These are phyloP conservation scores for Rosa lucieae DNA, from an alignment of 306 rosid species.

Conservation along the genomic window DNA sequence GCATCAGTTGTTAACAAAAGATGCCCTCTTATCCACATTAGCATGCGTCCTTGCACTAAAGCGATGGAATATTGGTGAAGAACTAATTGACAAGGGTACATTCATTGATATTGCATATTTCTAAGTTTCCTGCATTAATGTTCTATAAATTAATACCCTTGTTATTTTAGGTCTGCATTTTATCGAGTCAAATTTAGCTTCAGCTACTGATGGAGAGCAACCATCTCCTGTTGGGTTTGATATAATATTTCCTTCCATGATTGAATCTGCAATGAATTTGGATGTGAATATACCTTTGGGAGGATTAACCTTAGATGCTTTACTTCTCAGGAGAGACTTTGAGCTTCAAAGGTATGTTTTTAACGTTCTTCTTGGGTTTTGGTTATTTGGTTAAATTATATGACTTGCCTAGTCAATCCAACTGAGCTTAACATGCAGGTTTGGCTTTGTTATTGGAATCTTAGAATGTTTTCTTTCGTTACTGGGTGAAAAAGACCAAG, in stretches of 20 bases:
- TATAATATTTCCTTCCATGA: conserved; percentile 62
- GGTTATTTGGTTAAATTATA: neutral
- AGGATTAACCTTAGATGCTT: conserved; percentile 40
- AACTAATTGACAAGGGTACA: conserved; percentile 61
- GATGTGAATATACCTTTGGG: conserved; percentile 52
- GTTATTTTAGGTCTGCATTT: conserved; percentile 65
- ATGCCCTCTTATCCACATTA: conserved; percentile 72
- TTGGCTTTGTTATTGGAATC: neutral
- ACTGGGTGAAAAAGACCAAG: neutral
- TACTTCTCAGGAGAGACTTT: conserved; percentile 3
- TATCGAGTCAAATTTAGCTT: conserved; percentile 61
- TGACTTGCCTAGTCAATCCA: neutral
- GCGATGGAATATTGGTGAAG: conserved; percentile 64
- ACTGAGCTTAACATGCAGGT: neutral
- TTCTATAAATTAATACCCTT: conserved; percentile 14
- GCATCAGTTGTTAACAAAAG: conserved; percentile 56
- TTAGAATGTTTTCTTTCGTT: neutral
- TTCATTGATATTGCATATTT: neutral
- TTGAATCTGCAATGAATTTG: conserved; percentile 53
- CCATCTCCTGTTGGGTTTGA: conserved; percentile 71
- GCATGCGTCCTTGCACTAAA: conserved; percentile 68
- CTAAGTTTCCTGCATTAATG: conserved; percentile 12
- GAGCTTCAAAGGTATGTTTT: too few species aligned
- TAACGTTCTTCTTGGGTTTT: neutral
- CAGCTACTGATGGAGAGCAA: conserved; percentile 59